Base-by-base conservation (phyloP, 495 filamentous ascomycete species). In the Penicillium riverlandense region DNA sequence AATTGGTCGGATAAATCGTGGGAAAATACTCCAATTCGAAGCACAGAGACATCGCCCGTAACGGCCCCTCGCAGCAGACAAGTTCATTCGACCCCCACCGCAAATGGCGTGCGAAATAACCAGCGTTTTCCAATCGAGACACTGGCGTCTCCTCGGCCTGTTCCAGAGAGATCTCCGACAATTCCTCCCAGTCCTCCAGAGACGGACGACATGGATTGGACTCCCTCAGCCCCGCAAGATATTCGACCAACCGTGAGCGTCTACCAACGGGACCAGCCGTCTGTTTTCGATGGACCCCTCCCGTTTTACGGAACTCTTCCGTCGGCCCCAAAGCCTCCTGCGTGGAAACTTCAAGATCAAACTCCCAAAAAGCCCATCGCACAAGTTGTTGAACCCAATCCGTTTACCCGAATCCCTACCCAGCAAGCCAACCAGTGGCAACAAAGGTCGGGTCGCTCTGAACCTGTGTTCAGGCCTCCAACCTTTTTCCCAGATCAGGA, bases 171-270 rank as follows among this genome's bases (percentile, higher is more conserved):
- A 42, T 41, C 65, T 31, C 44, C 55, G 15, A 52, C 54, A 38
- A 55, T 68, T 45, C 61, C 54, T 35, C 63, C 64, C 35, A 67
- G 63, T 7, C 66, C 66, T 36, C 65, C 32, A 34, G 66, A 69
- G 47, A 50, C 45, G 7, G 68, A 76, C 42, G 72, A 77, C 49
- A 95, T 95, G 88, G 88, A 95, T 47, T 95, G 88, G 88, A 78
- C 82, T 14, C 88, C 88, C 2, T 80, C 82, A 9, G 58, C 64
- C 15, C 73, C 77, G 13, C 69, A 71, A 41, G 44, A 67, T 11
- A 48, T 73, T 31, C 65, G 53, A 37, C 69, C 75, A 40, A 58
- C 75, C 8, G 42, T 58, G 16, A 63, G 41, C 60, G 59, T 56
- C 28, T 46, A 55, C 12, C 50, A 51, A 28, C 54, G 59, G 32